A percentile compares a stretch with the other conserved stretches of the same genome.
Evolutionary conservation across 306 rosid species (phyloP).

Genomic region (Medicago arabica): DNA sequence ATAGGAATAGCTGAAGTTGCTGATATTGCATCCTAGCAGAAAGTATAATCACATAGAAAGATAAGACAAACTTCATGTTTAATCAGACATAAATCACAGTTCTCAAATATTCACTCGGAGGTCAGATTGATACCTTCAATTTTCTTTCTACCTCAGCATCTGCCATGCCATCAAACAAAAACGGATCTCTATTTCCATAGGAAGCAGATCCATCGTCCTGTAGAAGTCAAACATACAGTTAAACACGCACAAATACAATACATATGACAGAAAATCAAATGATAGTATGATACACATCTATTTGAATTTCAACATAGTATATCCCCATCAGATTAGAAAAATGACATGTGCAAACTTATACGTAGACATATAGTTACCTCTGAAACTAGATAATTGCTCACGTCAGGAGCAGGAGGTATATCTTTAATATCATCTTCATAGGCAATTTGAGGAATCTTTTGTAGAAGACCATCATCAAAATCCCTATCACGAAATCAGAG

Average conservation of each 20-base stretch:
- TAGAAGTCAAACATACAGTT: slow-evolving; percentile 13
- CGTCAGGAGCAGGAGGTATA: slow-evolving; percentile 83
- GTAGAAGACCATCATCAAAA: slow-evolving; percentile 86
- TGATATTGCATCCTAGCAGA: slow-evolving; percentile 67
- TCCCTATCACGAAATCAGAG: slow-evolving; percentile 68
- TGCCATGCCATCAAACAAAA: slow-evolving; percentile 82
- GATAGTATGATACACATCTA: neutral
- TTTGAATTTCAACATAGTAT: slow-evolving; percentile 16
- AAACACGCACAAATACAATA: neutral
- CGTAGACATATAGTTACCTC: slow-evolving; percentile 67
- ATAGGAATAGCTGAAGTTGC: slow-evolving; percentile 59
- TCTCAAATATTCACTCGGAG: slow-evolving; percentile 31
- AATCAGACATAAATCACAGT: slow-evolving; percentile 11
- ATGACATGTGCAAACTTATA: neutral
- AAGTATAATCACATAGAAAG: slow-evolving; percentile 30
- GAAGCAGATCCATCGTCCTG: slow-evolving; percentile 82
- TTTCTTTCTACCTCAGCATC: slow-evolving; percentile 90
- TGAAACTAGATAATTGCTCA: slow-evolving; percentile 86
- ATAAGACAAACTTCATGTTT: slow-evolving; percentile 30
- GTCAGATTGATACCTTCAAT: slow-evolving; percentile 68
- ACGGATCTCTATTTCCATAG: slow-evolving; percentile 80
- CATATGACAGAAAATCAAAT: slow-evolving; percentile 17
- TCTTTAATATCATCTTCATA: slow-evolving; percentile 82
- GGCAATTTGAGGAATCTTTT: slow-evolving; percentile 74
- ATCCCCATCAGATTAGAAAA: slow-evolving; percentile 27